Conservation (phyloP, 345 rosid species). For the Eucalyptus pauciflora region DNA sequence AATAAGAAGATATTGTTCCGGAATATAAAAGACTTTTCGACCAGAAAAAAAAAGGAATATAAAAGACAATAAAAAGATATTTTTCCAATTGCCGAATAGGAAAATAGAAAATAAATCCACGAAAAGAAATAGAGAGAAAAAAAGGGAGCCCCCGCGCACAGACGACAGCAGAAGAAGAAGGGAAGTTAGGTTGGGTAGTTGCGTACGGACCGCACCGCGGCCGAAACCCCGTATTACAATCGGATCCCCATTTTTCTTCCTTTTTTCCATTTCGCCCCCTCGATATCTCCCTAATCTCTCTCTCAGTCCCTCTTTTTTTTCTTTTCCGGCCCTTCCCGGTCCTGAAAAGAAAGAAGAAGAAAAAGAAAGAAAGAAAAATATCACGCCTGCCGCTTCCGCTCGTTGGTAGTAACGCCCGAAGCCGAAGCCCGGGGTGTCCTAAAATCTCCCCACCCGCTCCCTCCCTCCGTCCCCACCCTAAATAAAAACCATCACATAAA, state of each 20-base stretch:
- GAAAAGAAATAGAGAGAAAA: not conserved
- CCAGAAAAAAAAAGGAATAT: too few relatives aligned
- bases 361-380: not conserved
- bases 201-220: not conserved
- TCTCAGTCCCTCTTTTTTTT: not conserved
- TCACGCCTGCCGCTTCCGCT: not conserved
- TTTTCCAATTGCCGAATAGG: not conserved
- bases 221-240: not conserved
- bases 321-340: not conserved
- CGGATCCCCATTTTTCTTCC: not conserved
- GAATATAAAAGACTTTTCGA: too few relatives aligned
- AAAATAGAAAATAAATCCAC: not conserved
- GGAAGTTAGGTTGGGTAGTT: not conserved
- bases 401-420: not conserved
- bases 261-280: not conserved
- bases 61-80: too few relatives aligned
- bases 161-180: not conserved
- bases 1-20: too few relatives aligned
- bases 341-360: not conserved
- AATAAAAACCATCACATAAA: not conserved
- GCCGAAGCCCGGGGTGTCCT: not conserved
- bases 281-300: fast-evolving
- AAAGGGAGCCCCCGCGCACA: not conserved
- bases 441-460: not conserved
- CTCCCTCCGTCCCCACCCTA: not conserved